Evolutionary conservation across 2,329 filamentous ascomycete genomes (phyloP).

Genomic region (Talaromyces rugulosus): DNA sequence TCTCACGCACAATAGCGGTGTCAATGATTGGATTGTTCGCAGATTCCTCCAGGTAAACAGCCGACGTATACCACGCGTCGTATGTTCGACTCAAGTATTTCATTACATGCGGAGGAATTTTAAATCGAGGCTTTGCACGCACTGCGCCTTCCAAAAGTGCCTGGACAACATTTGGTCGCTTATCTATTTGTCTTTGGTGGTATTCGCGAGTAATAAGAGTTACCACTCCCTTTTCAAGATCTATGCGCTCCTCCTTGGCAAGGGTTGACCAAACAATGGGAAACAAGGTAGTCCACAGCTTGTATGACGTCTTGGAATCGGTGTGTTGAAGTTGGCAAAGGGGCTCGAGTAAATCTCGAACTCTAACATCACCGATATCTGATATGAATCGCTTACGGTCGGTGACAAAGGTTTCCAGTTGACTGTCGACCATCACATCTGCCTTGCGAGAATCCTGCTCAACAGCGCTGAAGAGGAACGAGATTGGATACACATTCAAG

Average conservation of each 20-base stretch:
- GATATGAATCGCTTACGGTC: conserved; percentile 77
- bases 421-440: conserved; percentile 72
- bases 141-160: conserved; percentile 85
- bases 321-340: conserved; percentile 88
- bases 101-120: conserved; percentile 90
- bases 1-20: conserved; percentile 79
- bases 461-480: conserved; percentile 69
- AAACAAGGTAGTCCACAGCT: conserved; percentile 88
- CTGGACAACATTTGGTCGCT: conserved; percentile 91
- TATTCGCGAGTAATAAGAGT: conserved; percentile 89
- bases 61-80: conserved; percentile 94
- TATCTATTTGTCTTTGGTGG: conserved; percentile 89
- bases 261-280: conserved; percentile 91
- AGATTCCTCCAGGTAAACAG: conserved; percentile 83
- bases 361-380: conserved; percentile 79
- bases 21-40: conserved; percentile 81
- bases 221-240: conserved; percentile 90
- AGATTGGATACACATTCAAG: conserved; percentile 71
- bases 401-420: conserved; percentile 73
- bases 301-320: conserved; percentile 74
- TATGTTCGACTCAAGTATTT: conserved; percentile 94
- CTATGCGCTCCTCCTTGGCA: conserved; percentile 78
- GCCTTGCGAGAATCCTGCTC: conserved; percentile 62
- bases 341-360: conserved; percentile 84
- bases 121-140: conserved; percentile 78